Percentiles rank a stretch among this genome's conserved stretches.
These are phyloP conservation scores for Collybia sordida DNA, from an alignment of 768 basidiomycete genomes.

Conservation along the genomic window DNA sequence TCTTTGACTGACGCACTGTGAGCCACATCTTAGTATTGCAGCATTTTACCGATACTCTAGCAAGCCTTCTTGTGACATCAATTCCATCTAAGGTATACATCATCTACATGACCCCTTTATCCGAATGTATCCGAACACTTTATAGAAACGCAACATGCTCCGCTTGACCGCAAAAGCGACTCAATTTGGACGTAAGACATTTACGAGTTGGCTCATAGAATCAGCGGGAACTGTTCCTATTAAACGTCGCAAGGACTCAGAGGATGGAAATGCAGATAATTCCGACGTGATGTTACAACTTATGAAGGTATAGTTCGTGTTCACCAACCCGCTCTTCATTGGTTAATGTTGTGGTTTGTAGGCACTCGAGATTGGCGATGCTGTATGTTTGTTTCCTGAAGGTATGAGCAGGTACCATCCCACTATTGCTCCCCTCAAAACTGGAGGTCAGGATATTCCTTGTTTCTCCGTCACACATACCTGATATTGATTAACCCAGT, in stretches of 20 bases:
- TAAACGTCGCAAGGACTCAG: conserved; percentile 70
- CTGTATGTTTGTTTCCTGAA: conserved; percentile 84
- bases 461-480: not conserved
- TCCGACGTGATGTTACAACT: conserved; percentile 65
- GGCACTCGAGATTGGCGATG: conserved; percentile 77
- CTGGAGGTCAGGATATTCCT: conserved; percentile 57
- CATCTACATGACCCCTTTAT: conserved; percentile 2
- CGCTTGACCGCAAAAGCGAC: conserved; percentile 88
- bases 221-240: conserved; percentile 86
- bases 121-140: not conserved
- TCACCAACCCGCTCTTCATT: not conserved
- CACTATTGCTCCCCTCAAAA: conserved; percentile 84
- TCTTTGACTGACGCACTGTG: conserved; percentile 86
- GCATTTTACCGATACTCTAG: conserved; percentile 4
- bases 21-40: conserved; percentile 20
- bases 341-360: conserved; percentile 25
- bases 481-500: conserved; percentile 42
- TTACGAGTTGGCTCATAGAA: conserved; percentile 90
- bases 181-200: conserved; percentile 78
- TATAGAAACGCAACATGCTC: conserved; percentile 72
- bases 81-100: conserved; percentile 62
- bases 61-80: conserved; percentile 69
- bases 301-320: conserved; percentile 48
- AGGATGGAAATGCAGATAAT: conserved; percentile 60
- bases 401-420: conserved; percentile 86